Evolutionary conservation across 164 flowering plant genomes (phyloP), one percentile per base, ranked within the genome.

Genomic region (Amborella trichopoda): DNA sequence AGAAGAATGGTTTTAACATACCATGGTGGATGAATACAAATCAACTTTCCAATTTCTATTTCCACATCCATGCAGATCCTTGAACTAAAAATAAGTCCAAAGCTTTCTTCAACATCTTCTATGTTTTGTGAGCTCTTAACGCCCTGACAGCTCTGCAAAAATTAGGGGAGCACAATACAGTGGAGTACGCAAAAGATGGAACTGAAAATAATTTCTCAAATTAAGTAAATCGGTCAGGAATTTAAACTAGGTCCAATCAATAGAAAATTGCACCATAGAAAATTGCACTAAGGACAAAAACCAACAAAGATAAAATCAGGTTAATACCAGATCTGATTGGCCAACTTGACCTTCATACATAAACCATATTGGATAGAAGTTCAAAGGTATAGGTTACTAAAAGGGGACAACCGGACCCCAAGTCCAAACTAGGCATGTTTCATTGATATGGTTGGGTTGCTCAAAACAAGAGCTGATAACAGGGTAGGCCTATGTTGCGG

Each of bases 21-120:
- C 96, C 94, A 88, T 28, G 94, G 94, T 2, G 75, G 63, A 58
- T 76, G 65, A 54, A 83, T 58, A 23, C 86, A 71, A 23, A 88
- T 61, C 26, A 48, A 37, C 27, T 66, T 78, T 46, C 85, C 94
- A 27, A 70, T 73, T 65, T 89, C 94, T 34, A 84, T 76, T 52
- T 78, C 90, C 23, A 84, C 79, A 70, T 73, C 55, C 16, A 37
- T 45, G 45, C 85, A 82, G 41, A 69, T 45, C 60, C 67, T 77
- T 36, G 78, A 45, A 61, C 55, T 82, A 54, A 84, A 89, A 42
- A 89, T 72, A 50, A 84, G 69, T 40, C 43, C 52, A 8, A 44
- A 36, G 4, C 16, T 34, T 45, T 33, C 45, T 51, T 23, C 57
- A 37, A 21, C 43, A 52, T 49, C 65, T 49, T 20, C 36, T 40